These are phyloP conservation scores for Candida succiphila DNA, from an alignment of 805 yeast species.

Conservation along the genomic window DNA sequence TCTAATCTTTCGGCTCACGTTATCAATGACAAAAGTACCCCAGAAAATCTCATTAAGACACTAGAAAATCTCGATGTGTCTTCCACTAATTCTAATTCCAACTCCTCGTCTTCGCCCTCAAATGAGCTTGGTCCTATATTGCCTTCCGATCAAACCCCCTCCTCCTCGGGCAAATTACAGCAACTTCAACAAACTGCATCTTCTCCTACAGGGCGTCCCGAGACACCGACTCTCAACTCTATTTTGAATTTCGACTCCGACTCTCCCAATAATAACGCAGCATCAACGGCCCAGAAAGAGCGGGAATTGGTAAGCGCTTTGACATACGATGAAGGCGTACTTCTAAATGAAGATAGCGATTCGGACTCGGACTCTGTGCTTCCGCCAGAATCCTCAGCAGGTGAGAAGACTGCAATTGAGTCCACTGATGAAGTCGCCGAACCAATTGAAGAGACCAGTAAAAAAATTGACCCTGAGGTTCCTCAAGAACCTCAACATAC, in stretches of 20 bases:
- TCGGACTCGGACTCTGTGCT: slow-evolving; percentile 9
- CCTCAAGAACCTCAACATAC: background rate
- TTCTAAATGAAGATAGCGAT: slow-evolving; percentile 11
- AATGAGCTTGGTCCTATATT: background rate
- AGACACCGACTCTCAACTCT: slow-evolving; percentile 8
- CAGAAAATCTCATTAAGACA: slow-evolving; percentile 7
- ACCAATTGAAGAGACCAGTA: background rate
- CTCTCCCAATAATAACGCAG: background rate
- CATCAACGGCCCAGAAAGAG: slow-evolving; percentile 3
- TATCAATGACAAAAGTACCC: background rate
- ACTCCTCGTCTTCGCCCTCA: background rate
- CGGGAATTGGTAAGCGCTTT: slow-evolving; percentile 12
- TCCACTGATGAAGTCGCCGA: slow-evolving; percentile 2
- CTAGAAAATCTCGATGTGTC: slow-evolving; percentile 11
- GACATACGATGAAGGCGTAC: slow-evolving; percentile 7
- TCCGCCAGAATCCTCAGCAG: background rate
- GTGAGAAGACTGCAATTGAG: background rate
- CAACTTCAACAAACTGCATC: background rate
- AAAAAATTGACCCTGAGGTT: background rate
- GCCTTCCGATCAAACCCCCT: background rate
- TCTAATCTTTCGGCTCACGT: background rate
- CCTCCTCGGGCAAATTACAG: background rate
- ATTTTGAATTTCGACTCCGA: slow-evolving; percentile 1
- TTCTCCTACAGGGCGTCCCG: background rate
- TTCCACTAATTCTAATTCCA: background rate